These are phyloP conservation scores for Phytophthora melonis DNA, from an alignment of 352 stramenopile species.

Conservation along the genomic window DNA sequence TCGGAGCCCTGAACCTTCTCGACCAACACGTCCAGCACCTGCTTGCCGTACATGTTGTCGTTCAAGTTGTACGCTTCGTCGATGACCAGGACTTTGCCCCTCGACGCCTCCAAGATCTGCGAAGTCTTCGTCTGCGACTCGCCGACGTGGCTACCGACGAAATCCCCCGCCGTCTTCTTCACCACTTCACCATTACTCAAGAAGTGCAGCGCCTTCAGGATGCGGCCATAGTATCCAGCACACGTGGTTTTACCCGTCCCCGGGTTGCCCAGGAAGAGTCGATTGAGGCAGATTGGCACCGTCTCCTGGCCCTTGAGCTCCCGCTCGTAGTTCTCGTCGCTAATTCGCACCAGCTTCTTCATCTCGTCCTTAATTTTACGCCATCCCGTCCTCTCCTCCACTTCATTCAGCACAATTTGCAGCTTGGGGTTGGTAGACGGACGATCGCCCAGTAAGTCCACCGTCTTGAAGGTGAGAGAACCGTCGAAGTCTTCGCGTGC, in stretches of 20 bases:
- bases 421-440: slow-evolving; percentile 84
- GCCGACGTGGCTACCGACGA: slow-evolving; percentile 82
- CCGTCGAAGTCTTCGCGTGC: slow-evolving; percentile 72
- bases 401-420: slow-evolving; percentile 51
- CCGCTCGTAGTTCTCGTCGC: slow-evolving; percentile 85
- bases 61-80: slow-evolving; percentile 95
- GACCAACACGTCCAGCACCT: slow-evolving; percentile 90
- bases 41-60: slow-evolving; percentile 69
- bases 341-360: slow-evolving; percentile 76
- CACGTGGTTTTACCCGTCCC: slow-evolving; percentile 95
- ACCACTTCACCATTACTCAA: slow-evolving; percentile 92
- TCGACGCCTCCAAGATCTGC: slow-evolving; percentile 80
- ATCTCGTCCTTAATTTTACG: slow-evolving; percentile 81
- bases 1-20: slow-evolving; percentile 92
- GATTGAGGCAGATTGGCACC: slow-evolving; percentile 82
- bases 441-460: slow-evolving; percentile 84
- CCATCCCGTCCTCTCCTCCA: slow-evolving; percentile 86
- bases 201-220: slow-evolving; percentile 91
- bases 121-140: slow-evolving; percentile 91
- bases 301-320: slow-evolving; percentile 75
- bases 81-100: slow-evolving; percentile 94
- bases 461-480: slow-evolving; percentile 57
- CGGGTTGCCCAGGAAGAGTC: slow-evolving; percentile 92
- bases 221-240: slow-evolving; percentile 84
- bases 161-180: slow-evolving; percentile 90